These are phyloP conservation scores for Evernia prunastri DNA, from an alignment of 495 filamentous ascomycete genomes.

Conservation along the genomic window DNA sequence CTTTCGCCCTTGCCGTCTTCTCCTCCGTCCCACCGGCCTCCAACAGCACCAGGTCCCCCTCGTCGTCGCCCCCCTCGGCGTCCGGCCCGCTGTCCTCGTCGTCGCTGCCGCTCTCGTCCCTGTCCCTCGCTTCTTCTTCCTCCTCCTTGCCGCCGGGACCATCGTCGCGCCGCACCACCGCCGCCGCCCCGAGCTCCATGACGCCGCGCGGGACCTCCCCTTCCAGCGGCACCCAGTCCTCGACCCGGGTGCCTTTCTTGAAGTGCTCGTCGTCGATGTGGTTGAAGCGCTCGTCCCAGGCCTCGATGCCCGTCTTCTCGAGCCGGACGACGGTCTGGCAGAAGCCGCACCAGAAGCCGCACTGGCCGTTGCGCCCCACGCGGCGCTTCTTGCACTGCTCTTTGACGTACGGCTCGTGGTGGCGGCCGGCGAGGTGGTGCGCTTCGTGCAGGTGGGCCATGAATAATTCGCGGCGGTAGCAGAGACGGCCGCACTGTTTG, in stretches of 20 bases:
- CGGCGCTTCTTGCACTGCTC: conserved; percentile 45
- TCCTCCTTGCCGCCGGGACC: conserved; percentile 34
- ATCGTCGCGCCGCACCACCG: conserved; percentile 28
- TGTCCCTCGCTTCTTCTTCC: conserved; percentile 20
- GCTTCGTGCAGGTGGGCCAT: conserved; percentile 50
- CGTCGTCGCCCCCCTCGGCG: conserved; percentile 2
- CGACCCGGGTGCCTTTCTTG: conserved; percentile 44
- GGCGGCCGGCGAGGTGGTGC: conserved; percentile 38
- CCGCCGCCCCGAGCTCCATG: conserved; percentile 18
- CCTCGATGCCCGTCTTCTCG: conserved; percentile 46
- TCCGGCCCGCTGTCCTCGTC: conserved; percentile 5
- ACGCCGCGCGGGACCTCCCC: conserved; percentile 20
- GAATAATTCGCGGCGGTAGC: conserved; percentile 57
- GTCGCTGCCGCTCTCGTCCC: conserved; percentile 8
- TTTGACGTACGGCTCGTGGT: conserved; percentile 36
- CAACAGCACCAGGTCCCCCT: background rate
- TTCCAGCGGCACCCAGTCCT: conserved; percentile 41
- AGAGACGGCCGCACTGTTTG: conserved; percentile 26
- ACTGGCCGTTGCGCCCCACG: conserved; percentile 63
- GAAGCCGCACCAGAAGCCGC: conserved; percentile 87
- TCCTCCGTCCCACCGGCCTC: background rate
- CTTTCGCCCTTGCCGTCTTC: background rate
- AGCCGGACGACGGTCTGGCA: conserved; percentile 56
- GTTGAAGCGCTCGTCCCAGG: conserved; percentile 72
- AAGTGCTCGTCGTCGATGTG: conserved; percentile 79